These are phyloP conservation scores for Leptographium wingfieldii DNA, from an alignment of 2,329 filamentous ascomycete species.

Conservation along the genomic window DNA sequence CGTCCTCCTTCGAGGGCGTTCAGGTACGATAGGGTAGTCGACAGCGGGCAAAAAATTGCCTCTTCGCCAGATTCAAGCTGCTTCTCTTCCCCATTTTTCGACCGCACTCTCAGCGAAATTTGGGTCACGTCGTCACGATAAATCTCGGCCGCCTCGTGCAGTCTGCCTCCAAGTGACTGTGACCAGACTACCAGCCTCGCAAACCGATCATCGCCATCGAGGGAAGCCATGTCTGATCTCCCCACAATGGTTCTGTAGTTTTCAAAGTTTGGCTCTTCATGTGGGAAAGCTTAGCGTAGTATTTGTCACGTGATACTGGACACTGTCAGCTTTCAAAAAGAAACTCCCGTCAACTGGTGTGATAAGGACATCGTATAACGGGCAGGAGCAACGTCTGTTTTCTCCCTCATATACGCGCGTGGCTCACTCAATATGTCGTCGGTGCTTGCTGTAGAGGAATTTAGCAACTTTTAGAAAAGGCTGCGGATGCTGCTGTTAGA, in stretches of 20 bases:
- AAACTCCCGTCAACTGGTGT: too few species aligned
- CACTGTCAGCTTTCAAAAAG: too few species aligned
- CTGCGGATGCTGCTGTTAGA: too few species aligned
- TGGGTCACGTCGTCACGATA: conserved; percentile 37
- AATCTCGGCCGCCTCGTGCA: conserved; percentile 41
- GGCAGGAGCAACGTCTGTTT: too few species aligned
- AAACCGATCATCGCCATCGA: conserved; percentile 15
- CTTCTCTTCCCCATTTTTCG: conserved; percentile 6
- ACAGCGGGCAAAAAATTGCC: conserved; percentile 40
- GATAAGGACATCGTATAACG: too few species aligned
- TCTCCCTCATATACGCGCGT: too few species aligned
- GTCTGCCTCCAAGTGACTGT: conserved; percentile 27
- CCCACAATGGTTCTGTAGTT: not conserved
- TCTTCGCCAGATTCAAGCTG: conserved; percentile 24
- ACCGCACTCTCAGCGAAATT: conserved; percentile 38
- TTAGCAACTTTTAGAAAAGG: too few species aligned
- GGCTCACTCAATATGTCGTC: too few species aligned
- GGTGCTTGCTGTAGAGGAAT: too few species aligned
- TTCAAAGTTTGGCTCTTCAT: too few species aligned
- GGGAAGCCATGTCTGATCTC: not conserved
- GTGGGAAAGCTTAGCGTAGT: too few species aligned
- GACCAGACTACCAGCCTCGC: conserved; percentile 36
- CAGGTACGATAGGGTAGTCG: conserved; percentile 44
- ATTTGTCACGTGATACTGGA: too few species aligned
- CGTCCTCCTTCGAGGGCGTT: conserved; percentile 33